Evolutionary conservation across 2,329 filamentous ascomycete species (phyloP).

Genomic region (Penicillium rolfsii): DNA sequence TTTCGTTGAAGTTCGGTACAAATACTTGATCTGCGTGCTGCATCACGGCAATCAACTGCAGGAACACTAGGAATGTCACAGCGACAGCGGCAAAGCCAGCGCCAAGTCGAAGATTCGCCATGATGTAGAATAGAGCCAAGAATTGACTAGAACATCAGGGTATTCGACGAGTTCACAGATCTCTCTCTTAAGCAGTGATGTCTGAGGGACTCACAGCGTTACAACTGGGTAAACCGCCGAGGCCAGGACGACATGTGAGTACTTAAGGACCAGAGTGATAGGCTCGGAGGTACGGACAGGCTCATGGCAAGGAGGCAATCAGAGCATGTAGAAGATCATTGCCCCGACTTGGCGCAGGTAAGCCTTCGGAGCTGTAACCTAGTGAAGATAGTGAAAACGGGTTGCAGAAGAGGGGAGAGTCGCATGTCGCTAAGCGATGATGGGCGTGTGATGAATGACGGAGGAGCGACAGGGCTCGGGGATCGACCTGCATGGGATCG

Average conservation of each 20-base stretch:
- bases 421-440: constrained; percentile 24
- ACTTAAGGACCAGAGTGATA: constrained; percentile 10
- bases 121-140: constrained; percentile 18
- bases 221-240: background rate
- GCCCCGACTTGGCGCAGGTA: constrained; percentile 10
- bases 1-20: constrained; percentile 22
- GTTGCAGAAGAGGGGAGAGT: constrained; percentile 12
- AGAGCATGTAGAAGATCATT: constrained; percentile 16
- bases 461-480: constrained; percentile 6
- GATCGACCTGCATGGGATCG: constrained; percentile 18
- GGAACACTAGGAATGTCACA: constrained; percentile 34
- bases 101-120: constrained; percentile 36
- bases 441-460: constrained; percentile 23
- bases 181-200: background rate
- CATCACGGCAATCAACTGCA: constrained; percentile 37
- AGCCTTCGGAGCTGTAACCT: constrained; percentile 3
- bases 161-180: background rate
- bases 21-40: constrained; percentile 23
- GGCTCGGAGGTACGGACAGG: background rate
- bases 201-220: background rate
- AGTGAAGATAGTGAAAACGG: background rate
- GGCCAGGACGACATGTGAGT: constrained; percentile 9
- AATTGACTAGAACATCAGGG: constrained; percentile 17
- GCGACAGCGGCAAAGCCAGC: constrained; percentile 32
- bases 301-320: constrained; percentile 1